Evolutionary conservation across 1,284 basidiomycete genomes (phyloP).

Genomic region (Pseudomicrostroma phylloplanum): DNA sequence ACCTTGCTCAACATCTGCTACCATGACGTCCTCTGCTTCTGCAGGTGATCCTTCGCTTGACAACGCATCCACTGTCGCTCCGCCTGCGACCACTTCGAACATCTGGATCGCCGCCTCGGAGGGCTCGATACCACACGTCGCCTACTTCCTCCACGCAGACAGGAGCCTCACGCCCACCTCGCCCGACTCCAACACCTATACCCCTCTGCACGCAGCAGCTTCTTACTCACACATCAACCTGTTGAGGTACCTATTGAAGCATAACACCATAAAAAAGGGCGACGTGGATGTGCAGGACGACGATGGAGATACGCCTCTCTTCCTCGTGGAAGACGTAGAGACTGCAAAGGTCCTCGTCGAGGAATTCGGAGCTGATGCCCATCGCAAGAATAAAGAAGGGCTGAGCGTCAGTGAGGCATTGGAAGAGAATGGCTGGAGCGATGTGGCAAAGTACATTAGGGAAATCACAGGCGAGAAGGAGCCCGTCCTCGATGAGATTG

Average conservation of each 20-base stretch:
- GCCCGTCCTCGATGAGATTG: neutral
- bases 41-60: neutral
- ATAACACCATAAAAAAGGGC: conserved; percentile 22
- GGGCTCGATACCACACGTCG: conserved; percentile 40
- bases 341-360: conserved; percentile 37
- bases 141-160: conserved; percentile 31
- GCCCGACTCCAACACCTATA: conserved; percentile 41
- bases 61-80: neutral
- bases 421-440: neutral
- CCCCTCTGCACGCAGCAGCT: conserved; percentile 46
- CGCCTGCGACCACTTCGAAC: conserved; percentile 18
- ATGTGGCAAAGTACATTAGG: neutral
- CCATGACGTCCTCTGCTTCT: neutral
- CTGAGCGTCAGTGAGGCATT: conserved; percentile 17
- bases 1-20: neutral
- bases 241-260: conserved; percentile 35
- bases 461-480: neutral
- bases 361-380: conserved; percentile 37
- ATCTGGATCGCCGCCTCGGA: conserved; percentile 49
- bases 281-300: conserved; percentile 33
- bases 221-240: conserved; percentile 42
- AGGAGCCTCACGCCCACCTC: conserved; percentile 27
- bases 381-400: conserved; percentile 34
- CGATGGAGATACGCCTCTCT: conserved; percentile 47
- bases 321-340: conserved; percentile 41